Evolutionary conservation across 768 basidiomycete genomes (phyloP).

Genomic region (Boletus eberwhitei): DNA sequence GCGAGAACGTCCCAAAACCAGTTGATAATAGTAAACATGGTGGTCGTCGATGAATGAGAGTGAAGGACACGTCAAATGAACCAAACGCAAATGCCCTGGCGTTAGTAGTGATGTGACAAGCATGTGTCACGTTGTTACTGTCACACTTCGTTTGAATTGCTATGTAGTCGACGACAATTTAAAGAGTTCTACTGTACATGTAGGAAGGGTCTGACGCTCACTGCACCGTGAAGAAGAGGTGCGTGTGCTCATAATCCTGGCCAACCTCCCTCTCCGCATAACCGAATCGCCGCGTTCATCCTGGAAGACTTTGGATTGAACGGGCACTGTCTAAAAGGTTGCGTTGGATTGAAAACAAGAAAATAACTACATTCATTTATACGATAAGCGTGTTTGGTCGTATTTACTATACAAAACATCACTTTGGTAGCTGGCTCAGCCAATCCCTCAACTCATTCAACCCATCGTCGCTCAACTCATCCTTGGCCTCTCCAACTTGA

Average conservation of each 20-base stretch:
- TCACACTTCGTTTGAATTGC: not conserved
- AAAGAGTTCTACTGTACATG: conserved; percentile 26
- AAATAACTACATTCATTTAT: conserved; percentile 10
- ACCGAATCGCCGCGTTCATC: conserved; percentile 65
- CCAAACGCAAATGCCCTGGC: not conserved
- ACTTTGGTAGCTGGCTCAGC: conserved; percentile 37
- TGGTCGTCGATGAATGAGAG: conserved; percentile 23
- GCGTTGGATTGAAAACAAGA: conserved; percentile 35
- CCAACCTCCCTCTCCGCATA: conserved; percentile 57
- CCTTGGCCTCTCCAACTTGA: conserved; percentile 29
- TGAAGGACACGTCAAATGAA: conserved; percentile 20
- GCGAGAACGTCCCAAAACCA: conserved; percentile 98
- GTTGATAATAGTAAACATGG: conserved; percentile 76
- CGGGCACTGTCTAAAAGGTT: conserved; percentile 75
- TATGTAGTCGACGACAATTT: not conserved
- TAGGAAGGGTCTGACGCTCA: conserved; percentile 69
- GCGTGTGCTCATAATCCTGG: conserved; percentile 60
- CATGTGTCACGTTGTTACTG: conserved; percentile 5
- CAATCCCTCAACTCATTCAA: conserved; percentile 45
- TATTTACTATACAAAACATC: conserved; percentile 25
- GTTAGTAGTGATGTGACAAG: conserved; percentile 19
- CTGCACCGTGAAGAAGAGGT: conserved; percentile 44
- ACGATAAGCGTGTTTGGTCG: conserved; percentile 22
- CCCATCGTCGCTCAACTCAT: conserved; percentile 34
- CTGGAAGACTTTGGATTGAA: conserved; percentile 37